Conservation (phyloP, 768 basidiomycete genomes). For the Lyophyllum atratum region DNA sequence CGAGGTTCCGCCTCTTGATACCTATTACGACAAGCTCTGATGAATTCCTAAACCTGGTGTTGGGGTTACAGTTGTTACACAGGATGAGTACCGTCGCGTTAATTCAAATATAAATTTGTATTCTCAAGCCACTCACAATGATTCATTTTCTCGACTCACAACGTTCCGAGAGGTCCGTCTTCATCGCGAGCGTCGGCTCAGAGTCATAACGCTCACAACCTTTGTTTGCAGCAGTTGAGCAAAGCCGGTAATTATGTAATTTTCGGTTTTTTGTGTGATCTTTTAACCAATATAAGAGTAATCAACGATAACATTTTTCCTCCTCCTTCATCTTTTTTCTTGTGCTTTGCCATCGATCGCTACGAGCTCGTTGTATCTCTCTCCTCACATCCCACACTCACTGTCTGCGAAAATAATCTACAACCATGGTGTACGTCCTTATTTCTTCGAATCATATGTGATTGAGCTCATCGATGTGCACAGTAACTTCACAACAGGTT, state of each 20-base stretch:
- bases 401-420: background rate
- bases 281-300: slow-evolving; percentile 5
- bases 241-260: background rate
- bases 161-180: slow-evolving; percentile 1
- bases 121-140: slow-evolving; percentile 9
- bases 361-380: background rate
- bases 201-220: background rate
- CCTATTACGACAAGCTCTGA: slow-evolving; percentile 93
- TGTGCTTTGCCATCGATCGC: slow-evolving; percentile 11
- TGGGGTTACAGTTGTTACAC: background rate
- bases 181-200: background rate
- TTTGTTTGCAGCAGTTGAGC: background rate
- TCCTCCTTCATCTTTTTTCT: slow-evolving; percentile 2
- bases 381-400: background rate
- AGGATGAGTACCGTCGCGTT: slow-evolving; percentile 13
- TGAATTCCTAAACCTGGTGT: slow-evolving; percentile 5
- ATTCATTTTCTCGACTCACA: background rate
- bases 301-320: slow-evolving; percentile 13
- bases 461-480: slow-evolving; percentile 30
- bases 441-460: slow-evolving; percentile 6
- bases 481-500: slow-evolving; percentile 88
- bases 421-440: slow-evolving; percentile 73
- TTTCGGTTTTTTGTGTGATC: slow-evolving; percentile 4
- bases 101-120: slow-evolving; percentile 10
- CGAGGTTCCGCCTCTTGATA: slow-evolving; percentile 84